These are phyloP conservation scores for Stephania cephalantha DNA, from an alignment of 164 flowering plant species.

Conservation along the genomic window DNA sequence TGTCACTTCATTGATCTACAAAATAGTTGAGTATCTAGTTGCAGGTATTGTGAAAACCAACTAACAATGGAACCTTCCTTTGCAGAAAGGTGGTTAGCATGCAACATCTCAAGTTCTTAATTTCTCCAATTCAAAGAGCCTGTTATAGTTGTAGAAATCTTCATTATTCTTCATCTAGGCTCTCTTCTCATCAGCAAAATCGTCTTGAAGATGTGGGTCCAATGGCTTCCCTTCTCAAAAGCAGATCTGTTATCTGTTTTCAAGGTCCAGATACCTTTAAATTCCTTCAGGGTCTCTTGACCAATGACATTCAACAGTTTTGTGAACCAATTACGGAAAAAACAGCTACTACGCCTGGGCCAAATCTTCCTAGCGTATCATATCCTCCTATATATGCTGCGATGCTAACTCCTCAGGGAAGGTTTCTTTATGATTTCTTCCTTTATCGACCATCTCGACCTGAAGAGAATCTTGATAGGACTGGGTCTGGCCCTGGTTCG, in stretches of 20 bases:
- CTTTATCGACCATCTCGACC: slow-evolving; percentile 47
- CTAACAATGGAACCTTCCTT: not conserved
- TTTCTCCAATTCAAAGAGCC: slow-evolving; percentile 10
- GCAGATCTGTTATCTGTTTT: slow-evolving; percentile 77
- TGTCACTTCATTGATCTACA: not conserved
- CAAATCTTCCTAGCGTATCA: slow-evolving; percentile 41
- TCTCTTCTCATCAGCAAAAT: slow-evolving; percentile 19
- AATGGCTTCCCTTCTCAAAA: slow-evolving; percentile 51
- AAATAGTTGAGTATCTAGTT: not conserved
- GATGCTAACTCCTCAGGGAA: slow-evolving; percentile 80
- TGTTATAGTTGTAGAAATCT: slow-evolving; percentile 9
- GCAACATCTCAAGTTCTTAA: not conserved
- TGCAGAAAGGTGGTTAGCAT: not conserved
- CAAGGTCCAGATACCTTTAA: slow-evolving; percentile 78
- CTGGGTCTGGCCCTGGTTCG: slow-evolving; percentile 70
- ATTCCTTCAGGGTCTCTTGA: slow-evolving; percentile 78
- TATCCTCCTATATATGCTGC: slow-evolving; percentile 69
- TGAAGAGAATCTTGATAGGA: slow-evolving; percentile 52
- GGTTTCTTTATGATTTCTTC: slow-evolving; percentile 80
- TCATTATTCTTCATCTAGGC: slow-evolving; percentile 15
- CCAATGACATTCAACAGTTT: slow-evolving; percentile 68
- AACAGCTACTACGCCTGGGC: slow-evolving; percentile 36
- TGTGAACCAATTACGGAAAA: slow-evolving; percentile 30
- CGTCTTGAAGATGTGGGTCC: slow-evolving; percentile 30
- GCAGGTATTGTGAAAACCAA: not conserved